Conservation (phyloP, 768 basidiomycete genomes). For the Tricholoma hemisulphureum region DNA sequence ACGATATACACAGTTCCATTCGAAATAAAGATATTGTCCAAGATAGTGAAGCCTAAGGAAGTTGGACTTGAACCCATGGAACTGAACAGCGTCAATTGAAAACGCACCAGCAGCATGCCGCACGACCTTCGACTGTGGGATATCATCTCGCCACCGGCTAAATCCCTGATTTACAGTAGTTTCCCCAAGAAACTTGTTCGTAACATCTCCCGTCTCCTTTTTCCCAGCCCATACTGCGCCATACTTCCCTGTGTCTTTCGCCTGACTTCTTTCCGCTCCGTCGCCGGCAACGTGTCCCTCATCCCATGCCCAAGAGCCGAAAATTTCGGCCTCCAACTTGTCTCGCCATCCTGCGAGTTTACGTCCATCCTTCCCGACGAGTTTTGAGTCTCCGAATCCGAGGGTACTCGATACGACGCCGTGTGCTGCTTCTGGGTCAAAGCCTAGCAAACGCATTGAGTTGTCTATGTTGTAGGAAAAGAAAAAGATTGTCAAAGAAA, state of each 20-base stretch:
- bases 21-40: slow-evolving; percentile 78
- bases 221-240: slow-evolving; percentile 44
- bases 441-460: slow-evolving; percentile 52
- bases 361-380: slow-evolving; percentile 46
- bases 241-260: slow-evolving; percentile 39
- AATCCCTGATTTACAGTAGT: slow-evolving; percentile 52
- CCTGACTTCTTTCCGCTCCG: slow-evolving; percentile 47
- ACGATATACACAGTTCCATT: slow-evolving; percentile 76
- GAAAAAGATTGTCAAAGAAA: slow-evolving; percentile 63
- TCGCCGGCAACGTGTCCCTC: slow-evolving; percentile 58
- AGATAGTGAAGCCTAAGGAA: slow-evolving; percentile 70
- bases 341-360: slow-evolving; percentile 54
- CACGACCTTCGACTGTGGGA: slow-evolving; percentile 56
- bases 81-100: slow-evolving; percentile 14
- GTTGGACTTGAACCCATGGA: neutral
- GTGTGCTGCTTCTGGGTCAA: slow-evolving; percentile 40
- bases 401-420: slow-evolving; percentile 37
- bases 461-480: slow-evolving; percentile 74
- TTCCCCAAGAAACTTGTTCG: slow-evolving; percentile 29
- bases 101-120: slow-evolving; percentile 64
- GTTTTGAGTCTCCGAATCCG: slow-evolving; percentile 37
- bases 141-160: slow-evolving; percentile 50
- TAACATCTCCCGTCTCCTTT: slow-evolving; percentile 25
- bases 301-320: slow-evolving; percentile 70
- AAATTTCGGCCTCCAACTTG: slow-evolving; percentile 58